Evolutionary conservation across 2,329 filamentous ascomycete species (phyloP), one percentile per base, ranked within the genome.

Genomic region (Fusarium euwallaceae): DNA sequence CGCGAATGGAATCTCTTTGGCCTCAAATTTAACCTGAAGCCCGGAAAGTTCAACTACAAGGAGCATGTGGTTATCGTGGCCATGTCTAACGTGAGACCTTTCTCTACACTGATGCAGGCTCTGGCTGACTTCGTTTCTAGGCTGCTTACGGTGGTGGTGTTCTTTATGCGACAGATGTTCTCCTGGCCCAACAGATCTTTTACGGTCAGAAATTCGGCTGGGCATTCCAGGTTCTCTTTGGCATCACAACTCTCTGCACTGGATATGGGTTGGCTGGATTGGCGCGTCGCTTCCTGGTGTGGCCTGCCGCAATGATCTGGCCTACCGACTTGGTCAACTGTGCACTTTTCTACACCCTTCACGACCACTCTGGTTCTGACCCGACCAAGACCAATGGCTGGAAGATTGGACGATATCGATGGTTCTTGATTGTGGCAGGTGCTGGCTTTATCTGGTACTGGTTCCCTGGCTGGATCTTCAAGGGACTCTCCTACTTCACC

Each of bases 391-490:
- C 86, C 27, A 87, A 85, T 76, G 91, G 92, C 51, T 93, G 92
- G 92, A 86, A 78, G 37, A 87, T 93, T 59, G 87, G 89, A n/a
- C 88, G 91, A 61, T 92, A 92, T 80, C 87, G 86, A 72, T 89
- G 89, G 80, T 93, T 93, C 82, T 78, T 92, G 65, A 87, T 88
- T 73, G 84, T 91, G 39, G 88, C 89, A 73, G 78, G 82, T 29
- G 87, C 82, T 20, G 86, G 88, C 27, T 87, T 87, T 68, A 79
- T 86, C 41, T 88, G 89, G 88, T 90, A 91, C 75, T 91, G 88
- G 87, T 87, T 91, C 75, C 90, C 91, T 0, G 90, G 89, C 5
- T 90, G 88, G 78, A 88, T 93, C 48, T 91, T 90, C 69, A 89
- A 89, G 63, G 90, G 89, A 60, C 83, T 93, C 6, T 90, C 88